Evolutionary conservation across 805 yeast genomes (phyloP), one percentile per base, ranked within the genome.

Genomic region (Lachancea nothofagi): DNA sequence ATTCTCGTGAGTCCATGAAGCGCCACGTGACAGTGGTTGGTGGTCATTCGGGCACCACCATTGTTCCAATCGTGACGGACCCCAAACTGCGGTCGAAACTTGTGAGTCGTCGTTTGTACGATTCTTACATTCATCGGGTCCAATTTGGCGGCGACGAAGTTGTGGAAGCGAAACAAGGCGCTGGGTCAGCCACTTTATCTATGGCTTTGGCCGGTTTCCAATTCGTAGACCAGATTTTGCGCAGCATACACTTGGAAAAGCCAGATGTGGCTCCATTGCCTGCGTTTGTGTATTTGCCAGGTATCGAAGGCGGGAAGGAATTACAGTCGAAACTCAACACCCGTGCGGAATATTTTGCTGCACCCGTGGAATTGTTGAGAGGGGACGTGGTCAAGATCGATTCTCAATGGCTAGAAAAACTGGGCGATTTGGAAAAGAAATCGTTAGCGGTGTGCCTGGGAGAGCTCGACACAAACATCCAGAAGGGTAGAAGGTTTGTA

Each of bases 111-210:
- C 51, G 57, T 21, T 69, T 72, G 50, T 73, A 70, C 52, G 80
- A 78, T 51, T 75, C 79, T 34, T 72, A 82, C 57, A 71, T 82
- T 50, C 77, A 81, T 70, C 75, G 89, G 68, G 82, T 83, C 50
- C 90, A 83, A 67, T 83, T 78, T 55, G 93, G 89, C 66, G 93
- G 93, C 71, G 93, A 83, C 62, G 93, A 83, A 69, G 88, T 83
- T 51, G 90, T 83, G 53, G 78, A 82, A 66, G 90, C 90, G 50
- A 83, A 83, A 67, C 73, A 78, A 53, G 90, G 93, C 62, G 80
- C 83, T 42, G 93, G 93, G 46, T 81, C 89, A 25, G 90, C 90
- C 41, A 83, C 93, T 33, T 69, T 83, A 55, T 83, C 90, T 23
- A 83, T 83, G 93, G 90, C 90, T 43, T 82, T 79, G 57, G 89